These are phyloP conservation scores for Spizellomyces sp. DNA, from an alignment of 192 early-diverging fungal genomes.

Conservation along the genomic window DNA sequence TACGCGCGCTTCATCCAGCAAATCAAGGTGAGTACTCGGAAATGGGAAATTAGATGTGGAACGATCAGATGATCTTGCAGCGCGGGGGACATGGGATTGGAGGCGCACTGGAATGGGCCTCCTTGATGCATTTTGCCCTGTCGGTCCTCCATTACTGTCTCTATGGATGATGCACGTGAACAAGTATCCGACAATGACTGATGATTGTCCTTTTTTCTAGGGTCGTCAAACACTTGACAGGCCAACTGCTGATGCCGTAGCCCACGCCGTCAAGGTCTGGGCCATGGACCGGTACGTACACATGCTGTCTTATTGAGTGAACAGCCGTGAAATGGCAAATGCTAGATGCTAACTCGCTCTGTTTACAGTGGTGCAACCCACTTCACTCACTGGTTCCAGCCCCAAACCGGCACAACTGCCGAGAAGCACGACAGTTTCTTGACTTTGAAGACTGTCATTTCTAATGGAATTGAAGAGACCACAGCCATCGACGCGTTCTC, in stretches of 20 bases:
- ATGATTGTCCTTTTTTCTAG: slow-evolving; percentile 28
- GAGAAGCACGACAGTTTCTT: slow-evolving; percentile 99
- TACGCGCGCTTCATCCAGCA: slow-evolving; percentile 93
- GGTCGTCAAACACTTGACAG: slow-evolving; percentile 89
- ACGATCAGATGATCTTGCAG: neutral
- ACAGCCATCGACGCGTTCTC: slow-evolving; percentile 94
- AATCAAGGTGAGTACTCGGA: slow-evolving; percentile 55
- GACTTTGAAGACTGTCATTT: slow-evolving; percentile 79
- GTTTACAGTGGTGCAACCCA: slow-evolving; percentile 84
- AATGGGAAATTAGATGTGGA: neutral
- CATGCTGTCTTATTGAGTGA: neutral
- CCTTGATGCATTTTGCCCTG: too few species aligned
- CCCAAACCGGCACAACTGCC: slow-evolving; percentile 96
- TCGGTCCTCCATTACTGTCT: too few species aligned
- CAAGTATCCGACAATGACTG: too few species aligned
- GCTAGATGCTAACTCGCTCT: slow-evolving; percentile 8
- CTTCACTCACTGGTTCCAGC: slow-evolving; percentile 99
- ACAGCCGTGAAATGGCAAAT: neutral
- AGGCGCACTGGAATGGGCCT: too few species aligned
- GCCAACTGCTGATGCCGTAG: slow-evolving; percentile 95
- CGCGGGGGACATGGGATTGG: too few species aligned
- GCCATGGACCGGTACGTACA: slow-evolving; percentile 77
- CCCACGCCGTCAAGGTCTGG: slow-evolving; percentile 98
- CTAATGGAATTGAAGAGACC: slow-evolving; percentile 81
- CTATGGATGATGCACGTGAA: too few species aligned